Conservation (phyloP, 352 stramenopile species). For the Globisporangium nunn region DNA sequence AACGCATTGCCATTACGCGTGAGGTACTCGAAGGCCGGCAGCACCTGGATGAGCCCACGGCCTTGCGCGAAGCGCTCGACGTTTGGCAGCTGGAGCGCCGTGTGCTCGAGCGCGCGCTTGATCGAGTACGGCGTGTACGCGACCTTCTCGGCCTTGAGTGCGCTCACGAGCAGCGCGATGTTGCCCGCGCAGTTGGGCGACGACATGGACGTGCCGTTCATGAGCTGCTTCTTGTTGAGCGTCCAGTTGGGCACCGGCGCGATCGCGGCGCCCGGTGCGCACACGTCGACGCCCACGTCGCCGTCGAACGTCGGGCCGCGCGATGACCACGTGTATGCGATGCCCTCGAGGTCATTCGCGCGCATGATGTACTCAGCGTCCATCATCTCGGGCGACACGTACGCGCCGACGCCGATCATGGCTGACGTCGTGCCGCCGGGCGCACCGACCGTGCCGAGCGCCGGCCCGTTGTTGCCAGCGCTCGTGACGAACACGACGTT, state of each 20-base stretch:
- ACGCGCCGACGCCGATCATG: slow-evolving; percentile 91
- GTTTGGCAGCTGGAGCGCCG: slow-evolving; percentile 52
- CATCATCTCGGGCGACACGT: slow-evolving; percentile 94
- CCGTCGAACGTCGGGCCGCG: slow-evolving; percentile 91
- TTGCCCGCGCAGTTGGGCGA: slow-evolving; percentile 92
- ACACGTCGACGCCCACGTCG: slow-evolving; percentile 87
- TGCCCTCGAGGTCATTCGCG: slow-evolving; percentile 48
- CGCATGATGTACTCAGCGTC: slow-evolving; percentile 88
- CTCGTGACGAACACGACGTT: slow-evolving; percentile 92
- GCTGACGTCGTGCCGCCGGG: slow-evolving; percentile 86
- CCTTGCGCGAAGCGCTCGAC: slow-evolving; percentile 73
- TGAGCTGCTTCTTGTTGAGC: slow-evolving; percentile 93
- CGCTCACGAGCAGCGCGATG: slow-evolving; percentile 90
- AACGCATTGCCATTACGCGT: slow-evolving; percentile 36
- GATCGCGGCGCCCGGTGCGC: slow-evolving; percentile 92
- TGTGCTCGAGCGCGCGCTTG: slow-evolving; percentile 83
- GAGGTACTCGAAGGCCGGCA: slow-evolving; percentile 73
- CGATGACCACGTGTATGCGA: slow-evolving; percentile 90
- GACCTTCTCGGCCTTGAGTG: slow-evolving; percentile 75
- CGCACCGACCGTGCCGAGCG: slow-evolving; percentile 89
- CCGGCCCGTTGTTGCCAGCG: slow-evolving; percentile 95
- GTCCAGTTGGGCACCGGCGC: slow-evolving; percentile 92
- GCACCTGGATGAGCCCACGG: slow-evolving; percentile 74
- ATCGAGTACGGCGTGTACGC: slow-evolving; percentile 86
- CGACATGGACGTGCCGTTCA: slow-evolving; percentile 97